Evolutionary conservation across 148 eudicot genomes (phyloP), one percentile per base, ranked within the genome.

Genomic region (Amaranthus palmeri): DNA sequence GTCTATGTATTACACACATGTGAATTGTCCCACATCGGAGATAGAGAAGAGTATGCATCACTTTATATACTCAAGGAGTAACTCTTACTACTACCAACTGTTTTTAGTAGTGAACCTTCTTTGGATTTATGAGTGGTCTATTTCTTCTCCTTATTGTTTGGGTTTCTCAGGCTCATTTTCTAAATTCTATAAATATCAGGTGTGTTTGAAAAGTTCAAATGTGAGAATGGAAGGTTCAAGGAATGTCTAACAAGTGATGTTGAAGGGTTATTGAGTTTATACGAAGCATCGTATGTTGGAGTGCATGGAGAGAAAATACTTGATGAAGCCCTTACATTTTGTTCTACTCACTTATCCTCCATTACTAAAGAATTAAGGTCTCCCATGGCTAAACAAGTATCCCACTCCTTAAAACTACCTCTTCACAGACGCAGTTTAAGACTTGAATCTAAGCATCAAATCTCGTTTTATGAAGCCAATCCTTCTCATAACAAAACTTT

Each of bases 321-420:
- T 7, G 80, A 80, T 47, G 71, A 62, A 67, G 80, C 83, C 4
- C 51, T 65, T 8, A 64, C 36, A 9, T 75, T 70, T 50, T 40
- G 75, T 3, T 60, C 49, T 12, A 15, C 47, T 18, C 63, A 54
- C 45, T 65, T 79, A 10, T 53, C 64, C 13, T 44, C 72, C 42
- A 53, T 57, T 10, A 14, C 53, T 14, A 25, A 5, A 44, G 14
- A 49, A 51, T 48, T 4, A 3, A 51, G 47, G 57, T 58, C 46
- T 59, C 56, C 67, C 1, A 25, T 79, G 46, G 57, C 57, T 1
- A 42, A 56, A 14, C 75, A 65, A 70, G 44, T 79, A 15, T 13
- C 63, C 25, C 82, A 17, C 59, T 41, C 89, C 3, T 61, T 87
- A 54, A 53, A 71, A 5, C 59, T 54, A n/a, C 82, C 91, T 15